Conservation (phyloP, 148 eudicot species). For the Nepenthes gracilis region DNA sequence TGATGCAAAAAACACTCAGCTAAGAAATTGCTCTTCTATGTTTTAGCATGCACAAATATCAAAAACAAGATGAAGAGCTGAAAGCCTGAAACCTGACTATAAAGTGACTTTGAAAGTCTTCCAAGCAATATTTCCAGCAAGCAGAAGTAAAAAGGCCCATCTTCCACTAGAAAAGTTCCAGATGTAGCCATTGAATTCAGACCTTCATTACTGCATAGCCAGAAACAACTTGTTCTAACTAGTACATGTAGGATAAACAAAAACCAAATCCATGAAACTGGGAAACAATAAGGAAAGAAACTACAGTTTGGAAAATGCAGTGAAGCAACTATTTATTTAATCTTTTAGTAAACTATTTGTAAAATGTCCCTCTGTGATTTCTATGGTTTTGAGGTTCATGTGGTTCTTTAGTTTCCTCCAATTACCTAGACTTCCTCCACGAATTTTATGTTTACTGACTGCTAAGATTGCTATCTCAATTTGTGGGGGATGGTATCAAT, state of each 20-base stretch:
- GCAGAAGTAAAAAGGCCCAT: slow-evolving; percentile 93
- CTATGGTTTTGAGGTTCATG: background rate
- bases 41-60: background rate
- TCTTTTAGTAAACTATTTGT: background rate
- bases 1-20: background rate
- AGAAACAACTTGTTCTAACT: slow-evolving; percentile 9
- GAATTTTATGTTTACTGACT: background rate
- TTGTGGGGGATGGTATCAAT: slow-evolving; percentile 1
- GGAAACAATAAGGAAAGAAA: background rate
- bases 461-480: no score
- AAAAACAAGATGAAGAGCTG: background rate
- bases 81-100: slow-evolving; percentile 55
- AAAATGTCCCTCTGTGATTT: background rate
- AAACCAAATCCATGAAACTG: background rate
- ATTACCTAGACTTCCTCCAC: no score
- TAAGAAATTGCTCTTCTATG: background rate
- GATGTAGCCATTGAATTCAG: slow-evolving; percentile 49
- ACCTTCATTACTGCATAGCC: slow-evolving; percentile 75
- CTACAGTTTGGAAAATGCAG: slow-evolving; percentile 1
- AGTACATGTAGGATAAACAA: background rate
- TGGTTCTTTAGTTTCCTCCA: background rate
- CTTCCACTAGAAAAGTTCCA: slow-evolving; percentile 95
- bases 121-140: slow-evolving; percentile 93
- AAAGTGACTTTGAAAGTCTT: slow-evolving; percentile 80
- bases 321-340: background rate